Evolutionary conservation across 805 yeast genomes (phyloP).

Genomic region (Martiniozyma abietophila): DNA sequence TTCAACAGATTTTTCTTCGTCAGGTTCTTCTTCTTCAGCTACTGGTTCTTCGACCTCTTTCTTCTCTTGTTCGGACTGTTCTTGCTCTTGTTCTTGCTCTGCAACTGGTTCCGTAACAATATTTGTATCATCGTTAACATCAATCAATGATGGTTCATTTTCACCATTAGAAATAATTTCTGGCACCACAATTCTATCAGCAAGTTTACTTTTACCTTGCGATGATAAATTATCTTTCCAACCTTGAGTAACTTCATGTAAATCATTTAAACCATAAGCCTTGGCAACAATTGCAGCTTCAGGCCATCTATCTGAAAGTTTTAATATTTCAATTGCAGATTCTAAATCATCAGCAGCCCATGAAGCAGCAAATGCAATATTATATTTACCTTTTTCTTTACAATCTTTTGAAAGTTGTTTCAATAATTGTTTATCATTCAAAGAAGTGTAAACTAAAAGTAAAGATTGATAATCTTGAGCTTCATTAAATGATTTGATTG

Average conservation of each 20-base stretch:
- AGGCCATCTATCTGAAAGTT: conserved; percentile 57
- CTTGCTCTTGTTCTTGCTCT: conserved; percentile 17
- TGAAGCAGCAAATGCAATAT: conserved; percentile 83
- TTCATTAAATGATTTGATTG: conserved; percentile 66
- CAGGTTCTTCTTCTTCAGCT: conserved; percentile 13
- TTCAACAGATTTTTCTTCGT: conserved; percentile 13
- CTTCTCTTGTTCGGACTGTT: too few species aligned
- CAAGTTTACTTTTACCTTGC: conserved; percentile 46
- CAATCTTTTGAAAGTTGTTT: conserved; percentile 57
- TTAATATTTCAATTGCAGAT: conserved; percentile 55
- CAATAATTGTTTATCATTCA: conserved; percentile 59
- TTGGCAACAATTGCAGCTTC: conserved; percentile 80
- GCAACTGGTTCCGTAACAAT: conserved; percentile 7
- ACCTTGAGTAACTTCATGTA: conserved; percentile 37
- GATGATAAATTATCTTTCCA: conserved; percentile 60
- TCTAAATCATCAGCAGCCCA: conserved; percentile 75
- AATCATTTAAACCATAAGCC: conserved; percentile 44
- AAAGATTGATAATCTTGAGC: conserved; percentile 80
- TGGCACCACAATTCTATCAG: conserved; percentile 51
- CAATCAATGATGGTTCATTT: conserved; percentile 16
- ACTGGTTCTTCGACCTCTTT: too few species aligned
- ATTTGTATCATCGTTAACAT: neutral
- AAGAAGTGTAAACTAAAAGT: conserved; percentile 71
- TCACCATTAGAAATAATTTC: conserved; percentile 22
- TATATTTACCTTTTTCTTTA: conserved; percentile 66